phyloP scores from a whole-genome alignment of 2,329 filamentous ascomycete species.

The Immersiporthe knoxdaviesiana region DNA sequence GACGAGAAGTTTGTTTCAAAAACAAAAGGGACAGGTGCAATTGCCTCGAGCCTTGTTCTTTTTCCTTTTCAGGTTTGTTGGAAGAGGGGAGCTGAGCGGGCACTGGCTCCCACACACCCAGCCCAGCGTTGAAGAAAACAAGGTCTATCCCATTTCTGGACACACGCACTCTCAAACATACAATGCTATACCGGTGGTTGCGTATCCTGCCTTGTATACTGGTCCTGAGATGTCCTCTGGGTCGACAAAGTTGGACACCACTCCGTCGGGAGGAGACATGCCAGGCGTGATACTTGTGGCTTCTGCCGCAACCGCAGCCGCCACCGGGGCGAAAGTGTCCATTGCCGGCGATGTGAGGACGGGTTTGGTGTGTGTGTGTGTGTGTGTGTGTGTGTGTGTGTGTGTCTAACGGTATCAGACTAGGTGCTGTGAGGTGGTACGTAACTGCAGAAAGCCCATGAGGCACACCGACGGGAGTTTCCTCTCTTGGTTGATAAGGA shows the following conservation, averaged over 20 bases:
- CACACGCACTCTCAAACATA: not conserved
- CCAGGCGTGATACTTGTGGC: not conserved
- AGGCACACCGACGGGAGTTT: not conserved
- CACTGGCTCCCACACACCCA: not conserved
- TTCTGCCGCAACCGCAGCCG: not conserved
- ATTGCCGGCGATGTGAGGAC: not conserved
- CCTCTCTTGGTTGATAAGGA: too few species aligned
- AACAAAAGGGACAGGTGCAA: not conserved
- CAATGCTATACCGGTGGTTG: slow-evolving; percentile 1
- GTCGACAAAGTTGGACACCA: not conserved
- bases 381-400: too few species aligned
- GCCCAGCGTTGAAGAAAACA: not conserved
- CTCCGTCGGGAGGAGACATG: not conserved
- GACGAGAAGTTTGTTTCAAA: too few species aligned
- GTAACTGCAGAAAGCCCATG: not conserved
- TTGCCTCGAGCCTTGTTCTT: not conserved
- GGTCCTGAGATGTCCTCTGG: not conserved
- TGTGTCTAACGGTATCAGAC: not conserved
- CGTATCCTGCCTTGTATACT: slow-evolving; percentile 1
- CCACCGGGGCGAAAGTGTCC: not conserved
- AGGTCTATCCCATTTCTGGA: not conserved
- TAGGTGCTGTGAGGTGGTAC: not conserved
- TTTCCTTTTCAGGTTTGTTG: not conserved
- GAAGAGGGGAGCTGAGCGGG: not conserved
- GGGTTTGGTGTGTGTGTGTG: not conserved